A percentile compares a stretch with the other conserved stretches of the same genome.
Conservation (phyloP, 257 asterid genomes). For the Rehmannia glutinosa region DNA sequence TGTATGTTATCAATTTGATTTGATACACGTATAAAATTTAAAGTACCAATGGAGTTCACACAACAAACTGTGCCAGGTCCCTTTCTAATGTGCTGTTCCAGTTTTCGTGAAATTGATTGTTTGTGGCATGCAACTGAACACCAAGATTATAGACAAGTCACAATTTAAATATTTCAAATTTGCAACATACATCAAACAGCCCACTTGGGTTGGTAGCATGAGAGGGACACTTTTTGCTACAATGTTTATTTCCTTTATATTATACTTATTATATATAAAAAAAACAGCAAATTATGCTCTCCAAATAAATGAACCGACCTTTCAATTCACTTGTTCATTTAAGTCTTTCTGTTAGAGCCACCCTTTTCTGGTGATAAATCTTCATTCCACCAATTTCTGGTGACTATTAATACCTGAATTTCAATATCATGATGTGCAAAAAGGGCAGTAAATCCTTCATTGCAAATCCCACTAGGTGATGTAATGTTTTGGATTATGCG, state of each 20-base stretch:
- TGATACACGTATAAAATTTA: too few relatives aligned
- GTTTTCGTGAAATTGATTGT: neutral
- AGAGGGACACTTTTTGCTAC: neutral
- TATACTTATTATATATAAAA: neutral
- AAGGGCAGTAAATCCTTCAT: too few relatives aligned
- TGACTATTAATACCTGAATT: neutral
- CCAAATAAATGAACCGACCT: neutral
- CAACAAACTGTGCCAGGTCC: too few relatives aligned
- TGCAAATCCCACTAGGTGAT: too few relatives aligned
- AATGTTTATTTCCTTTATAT: neutral
- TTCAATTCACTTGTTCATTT: neutral
- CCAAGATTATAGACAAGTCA: neutral
- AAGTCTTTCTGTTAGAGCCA: neutral
- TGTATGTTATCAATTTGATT: too few relatives aligned
- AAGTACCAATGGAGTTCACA: too few relatives aligned
- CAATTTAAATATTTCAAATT: neutral
- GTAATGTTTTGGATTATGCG: too few relatives aligned
- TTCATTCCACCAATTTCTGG: neutral
- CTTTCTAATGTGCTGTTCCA: neutral
- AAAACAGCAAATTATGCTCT: neutral
- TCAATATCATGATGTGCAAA: neutral
- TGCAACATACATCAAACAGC: neutral
- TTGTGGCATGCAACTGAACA: neutral
- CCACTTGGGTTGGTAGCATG: constrained; percentile 12
- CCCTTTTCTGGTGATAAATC: neutral